Conservation (phyloP, 495 filamentous ascomycete species). For the Penicillium fimorum region DNA sequence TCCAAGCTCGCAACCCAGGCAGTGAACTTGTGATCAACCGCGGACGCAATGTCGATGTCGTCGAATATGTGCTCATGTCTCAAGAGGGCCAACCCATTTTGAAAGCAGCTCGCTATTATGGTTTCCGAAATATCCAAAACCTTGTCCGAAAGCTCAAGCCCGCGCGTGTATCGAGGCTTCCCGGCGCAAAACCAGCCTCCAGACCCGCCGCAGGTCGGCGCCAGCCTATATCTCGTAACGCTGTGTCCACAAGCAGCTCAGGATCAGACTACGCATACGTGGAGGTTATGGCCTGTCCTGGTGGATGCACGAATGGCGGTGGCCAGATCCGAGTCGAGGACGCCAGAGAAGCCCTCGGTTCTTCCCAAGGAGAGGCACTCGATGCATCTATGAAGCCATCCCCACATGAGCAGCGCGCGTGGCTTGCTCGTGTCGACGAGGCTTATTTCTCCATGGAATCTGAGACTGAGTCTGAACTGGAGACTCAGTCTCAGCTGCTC, state of each 20-base stretch:
- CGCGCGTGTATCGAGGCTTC: constrained; percentile 67
- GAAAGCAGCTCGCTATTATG: constrained; percentile 87
- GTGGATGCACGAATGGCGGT: constrained; percentile 95
- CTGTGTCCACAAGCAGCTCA: constrained; percentile 31
- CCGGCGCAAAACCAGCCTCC: constrained; percentile 56
- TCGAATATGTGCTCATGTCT: constrained; percentile 69
- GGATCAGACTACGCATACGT: constrained; percentile 77
- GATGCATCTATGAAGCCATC: constrained; percentile 52
- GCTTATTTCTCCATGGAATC: constrained; percentile 87
- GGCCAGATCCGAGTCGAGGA: constrained; percentile 92
- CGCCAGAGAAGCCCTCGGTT: constrained; percentile 36
- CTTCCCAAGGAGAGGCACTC: constrained; percentile 16
- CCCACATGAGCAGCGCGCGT: constrained; percentile 74
- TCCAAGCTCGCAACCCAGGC: constrained; percentile 65
- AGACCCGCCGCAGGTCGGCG: constrained; percentile 39
- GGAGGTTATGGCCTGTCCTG: constrained; percentile 98
- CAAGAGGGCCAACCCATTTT: constrained; percentile 58
- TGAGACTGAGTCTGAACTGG: constrained; percentile 38
- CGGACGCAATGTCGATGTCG: constrained; percentile 86
- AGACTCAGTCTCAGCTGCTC: constrained; percentile 10
- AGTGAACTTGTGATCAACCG: constrained; percentile 65
- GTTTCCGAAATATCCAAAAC: constrained; percentile 97
- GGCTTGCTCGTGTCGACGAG: constrained; percentile 85
- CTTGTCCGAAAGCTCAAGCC: constrained; percentile 88
- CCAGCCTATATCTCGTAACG: constrained; percentile 36